A percentile compares a stretch with the other conserved stretches of the same genome.
Conservation (phyloP, 2,329 filamentous ascomycete species). For the Microcera coccophila region DNA sequence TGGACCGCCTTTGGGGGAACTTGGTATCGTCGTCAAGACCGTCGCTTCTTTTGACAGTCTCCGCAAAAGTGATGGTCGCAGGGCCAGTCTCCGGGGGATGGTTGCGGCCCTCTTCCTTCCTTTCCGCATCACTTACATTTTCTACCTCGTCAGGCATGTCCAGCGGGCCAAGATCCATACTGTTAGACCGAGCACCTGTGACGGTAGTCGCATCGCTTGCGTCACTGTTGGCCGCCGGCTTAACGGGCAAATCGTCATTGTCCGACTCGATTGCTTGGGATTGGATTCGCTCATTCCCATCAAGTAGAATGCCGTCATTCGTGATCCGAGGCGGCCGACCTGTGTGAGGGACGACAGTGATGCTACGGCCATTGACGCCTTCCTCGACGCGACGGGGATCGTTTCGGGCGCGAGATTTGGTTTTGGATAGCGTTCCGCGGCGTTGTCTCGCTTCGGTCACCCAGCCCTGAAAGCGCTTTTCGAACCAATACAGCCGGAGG, state of each 20-base stretch:
- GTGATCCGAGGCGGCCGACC: slow-evolving; percentile 54
- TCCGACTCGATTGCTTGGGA: slow-evolving; percentile 23
- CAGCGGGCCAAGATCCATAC: slow-evolving; percentile 21
- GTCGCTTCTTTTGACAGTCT: slow-evolving; percentile 60
- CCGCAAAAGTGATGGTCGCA: slow-evolving; percentile 61
- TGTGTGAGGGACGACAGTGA: slow-evolving; percentile 60
- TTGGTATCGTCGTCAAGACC: slow-evolving; percentile 47
- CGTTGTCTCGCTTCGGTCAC: slow-evolving; percentile 67
- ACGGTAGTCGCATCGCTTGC: slow-evolving; percentile 37
- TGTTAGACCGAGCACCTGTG: slow-evolving; percentile 27
- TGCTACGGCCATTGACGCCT: slow-evolving; percentile 63
- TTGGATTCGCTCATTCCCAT: slow-evolving; percentile 24
- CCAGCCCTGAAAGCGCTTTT: slow-evolving; percentile 87
- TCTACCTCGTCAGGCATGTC: slow-evolving; percentile 17
- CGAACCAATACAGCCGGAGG: slow-evolving; percentile 94
- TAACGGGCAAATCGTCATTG: slow-evolving; percentile 31
- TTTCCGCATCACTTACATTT: not conserved
- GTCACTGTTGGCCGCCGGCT: slow-evolving; percentile 27
- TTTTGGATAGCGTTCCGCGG: slow-evolving; percentile 60
- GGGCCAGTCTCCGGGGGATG: slow-evolving; percentile 12
- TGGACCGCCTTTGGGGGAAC: slow-evolving; percentile 48
- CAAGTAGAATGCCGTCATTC: slow-evolving; percentile 56
- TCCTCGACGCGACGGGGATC: slow-evolving; percentile 51
- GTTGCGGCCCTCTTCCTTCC: slow-evolving; percentile 5
- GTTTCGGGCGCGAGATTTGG: slow-evolving; percentile 48